phyloP scores from a whole-genome alignment of 176 grass and related monocot species.

The Rhynchospora tenuis region DNA sequence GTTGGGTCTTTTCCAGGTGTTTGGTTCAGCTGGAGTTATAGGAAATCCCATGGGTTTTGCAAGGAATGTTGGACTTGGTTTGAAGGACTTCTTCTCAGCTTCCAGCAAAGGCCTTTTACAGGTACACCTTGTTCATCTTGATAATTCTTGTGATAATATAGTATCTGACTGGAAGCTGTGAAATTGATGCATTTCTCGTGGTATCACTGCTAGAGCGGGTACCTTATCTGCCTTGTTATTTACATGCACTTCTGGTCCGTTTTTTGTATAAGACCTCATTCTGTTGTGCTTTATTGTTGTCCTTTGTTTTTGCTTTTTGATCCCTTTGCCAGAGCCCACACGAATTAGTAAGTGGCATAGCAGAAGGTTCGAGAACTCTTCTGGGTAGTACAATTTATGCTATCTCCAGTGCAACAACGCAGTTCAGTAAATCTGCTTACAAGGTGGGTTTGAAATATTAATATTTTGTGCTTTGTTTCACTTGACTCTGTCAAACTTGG shows the following conservation, averaged over 20 bases:
- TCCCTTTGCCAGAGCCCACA: slow-evolving; percentile 34
- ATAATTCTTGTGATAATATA: not conserved
- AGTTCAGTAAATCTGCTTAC: slow-evolving; percentile 98
- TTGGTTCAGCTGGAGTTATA: slow-evolving; percentile 94
- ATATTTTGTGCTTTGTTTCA: not conserved
- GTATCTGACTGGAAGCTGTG: slow-evolving; percentile 13
- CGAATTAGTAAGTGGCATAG: slow-evolving; percentile 72
- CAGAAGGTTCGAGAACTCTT: slow-evolving; percentile 94
- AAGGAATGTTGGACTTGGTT: slow-evolving; percentile 94
- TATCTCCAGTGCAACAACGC: slow-evolving; percentile 82
- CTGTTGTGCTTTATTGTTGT: not conserved
- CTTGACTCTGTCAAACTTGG: slow-evolving; percentile 4
- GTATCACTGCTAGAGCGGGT: not conserved
- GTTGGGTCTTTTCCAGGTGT: slow-evolving; percentile 40
- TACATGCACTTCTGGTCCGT: not conserved
- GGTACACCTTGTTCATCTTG: slow-evolving; percentile 27
- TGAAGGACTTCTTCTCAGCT: slow-evolving; percentile 87
- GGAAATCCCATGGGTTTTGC: slow-evolving; percentile 98
- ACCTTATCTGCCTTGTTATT: not conserved
- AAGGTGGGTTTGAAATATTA: slow-evolving; percentile 41
- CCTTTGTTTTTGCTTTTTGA: slow-evolving; percentile 2
- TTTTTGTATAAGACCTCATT: not conserved
- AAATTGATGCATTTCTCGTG: not conserved
- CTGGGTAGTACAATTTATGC: slow-evolving; percentile 87
- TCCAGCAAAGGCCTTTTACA: slow-evolving; percentile 77